Percentiles rank a stretch among this genome's conserved stretches.
phyloP scores from a whole-genome alignment of 2,329 filamentous ascomycete species.

The Talaromyces sp. region DNA sequence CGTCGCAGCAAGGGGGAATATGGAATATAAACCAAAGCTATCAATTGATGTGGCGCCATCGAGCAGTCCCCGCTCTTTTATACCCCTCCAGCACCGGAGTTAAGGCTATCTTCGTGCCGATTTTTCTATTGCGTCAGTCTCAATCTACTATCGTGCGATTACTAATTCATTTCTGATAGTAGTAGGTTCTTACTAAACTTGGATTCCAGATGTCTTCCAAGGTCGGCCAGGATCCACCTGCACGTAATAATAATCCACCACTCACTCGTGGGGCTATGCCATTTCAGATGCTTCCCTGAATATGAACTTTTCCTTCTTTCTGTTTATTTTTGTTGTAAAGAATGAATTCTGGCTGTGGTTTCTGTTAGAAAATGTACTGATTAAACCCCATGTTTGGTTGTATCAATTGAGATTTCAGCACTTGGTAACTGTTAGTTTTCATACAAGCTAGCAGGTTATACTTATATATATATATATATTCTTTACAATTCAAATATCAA shows the following conservation, averaged over 20 bases:
- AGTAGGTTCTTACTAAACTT: neutral
- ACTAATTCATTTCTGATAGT: neutral
- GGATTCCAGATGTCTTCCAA: neutral
- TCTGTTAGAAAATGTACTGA: neutral
- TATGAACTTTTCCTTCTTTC: neutral
- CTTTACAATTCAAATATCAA: no score
- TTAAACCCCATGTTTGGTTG: no score
- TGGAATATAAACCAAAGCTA: neutral
- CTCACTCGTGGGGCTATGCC: neutral
- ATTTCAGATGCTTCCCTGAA: neutral
- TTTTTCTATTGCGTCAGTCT: neutral
- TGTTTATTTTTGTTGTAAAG: neutral
- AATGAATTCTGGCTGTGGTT: neutral
- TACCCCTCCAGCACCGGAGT: conserved; percentile 12
- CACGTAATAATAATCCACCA: neutral
- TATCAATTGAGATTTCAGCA: no score
- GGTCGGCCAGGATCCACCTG: neutral
- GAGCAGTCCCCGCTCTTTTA: conserved; percentile 14
- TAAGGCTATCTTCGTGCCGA: neutral
- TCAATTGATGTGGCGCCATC: neutral
- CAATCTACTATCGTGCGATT: neutral
- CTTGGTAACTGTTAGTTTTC: neutral
- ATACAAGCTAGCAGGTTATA: neutral
- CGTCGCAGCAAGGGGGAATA: neutral
- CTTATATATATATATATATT: neutral